These are phyloP conservation scores for Fusarium proliferatum DNA, from an alignment of 2,329 filamentous ascomycete species.

Conservation along the genomic window DNA sequence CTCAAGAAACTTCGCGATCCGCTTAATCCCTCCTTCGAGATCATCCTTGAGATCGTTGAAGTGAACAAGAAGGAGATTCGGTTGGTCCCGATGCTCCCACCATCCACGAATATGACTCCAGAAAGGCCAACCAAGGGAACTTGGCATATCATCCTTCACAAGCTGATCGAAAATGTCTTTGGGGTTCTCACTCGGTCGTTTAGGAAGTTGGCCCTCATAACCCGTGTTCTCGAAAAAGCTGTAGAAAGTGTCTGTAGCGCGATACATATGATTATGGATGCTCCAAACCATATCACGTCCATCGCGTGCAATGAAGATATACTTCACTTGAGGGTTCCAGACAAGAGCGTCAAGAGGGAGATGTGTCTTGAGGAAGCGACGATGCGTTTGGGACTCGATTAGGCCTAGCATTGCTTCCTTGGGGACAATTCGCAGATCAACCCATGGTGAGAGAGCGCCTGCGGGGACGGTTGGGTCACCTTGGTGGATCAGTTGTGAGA, in stretches of 20 bases:
- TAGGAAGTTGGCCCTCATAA: too few species aligned
- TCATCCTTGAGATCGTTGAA: conserved; percentile 19
- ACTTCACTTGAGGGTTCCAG: conserved; percentile 2
- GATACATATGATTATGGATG: neutral
- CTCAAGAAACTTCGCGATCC: neutral
- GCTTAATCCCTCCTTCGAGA: neutral
- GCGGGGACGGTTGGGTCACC: neutral
- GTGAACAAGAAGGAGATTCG: neutral
- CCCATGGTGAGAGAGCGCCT: conserved; percentile 4
- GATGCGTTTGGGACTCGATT: neutral
- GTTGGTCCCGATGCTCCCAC: conserved; percentile 1
- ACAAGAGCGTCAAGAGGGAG: conserved; percentile 1
- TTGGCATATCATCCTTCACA: neutral
- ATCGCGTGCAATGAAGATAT: conserved; percentile 16
- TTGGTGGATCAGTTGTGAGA: conserved; percentile 4
- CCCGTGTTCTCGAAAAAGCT: neutral
- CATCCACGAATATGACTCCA: conserved; percentile 19
- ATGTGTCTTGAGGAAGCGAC: conserved; percentile 17
- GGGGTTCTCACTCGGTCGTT: neutral
- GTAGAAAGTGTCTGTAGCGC: conserved; percentile 7
- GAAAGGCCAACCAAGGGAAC: conserved; percentile 1
- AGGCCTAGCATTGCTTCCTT: neutral
- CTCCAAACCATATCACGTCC: conserved; percentile 22
- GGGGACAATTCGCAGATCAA: conserved; percentile 4
- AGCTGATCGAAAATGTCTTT: conserved; percentile 2